Evolutionary conservation across 2,329 filamentous ascomycete genomes (phyloP).

Genomic region (Monascus ruber): DNA sequence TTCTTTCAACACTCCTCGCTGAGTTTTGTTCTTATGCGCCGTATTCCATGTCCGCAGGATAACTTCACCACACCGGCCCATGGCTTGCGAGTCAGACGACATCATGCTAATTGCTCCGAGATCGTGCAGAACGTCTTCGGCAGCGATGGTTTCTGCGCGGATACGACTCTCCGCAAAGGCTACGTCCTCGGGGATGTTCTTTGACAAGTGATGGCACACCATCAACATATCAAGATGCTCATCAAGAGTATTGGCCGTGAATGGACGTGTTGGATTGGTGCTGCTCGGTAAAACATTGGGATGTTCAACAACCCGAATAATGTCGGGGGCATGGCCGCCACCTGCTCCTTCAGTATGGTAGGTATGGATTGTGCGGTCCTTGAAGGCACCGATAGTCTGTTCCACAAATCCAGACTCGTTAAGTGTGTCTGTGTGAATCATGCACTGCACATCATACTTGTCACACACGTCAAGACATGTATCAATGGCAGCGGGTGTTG

Average conservation of each 20-base stretch:
- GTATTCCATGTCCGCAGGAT: conserved; percentile 92
- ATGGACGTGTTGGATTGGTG: conserved; percentile 87
- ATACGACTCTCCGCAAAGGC: conserved; percentile 92
- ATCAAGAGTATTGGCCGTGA: conserved; percentile 82
- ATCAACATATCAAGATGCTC: conserved; percentile 98
- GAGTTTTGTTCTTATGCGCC: conserved; percentile 88
- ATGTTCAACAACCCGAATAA: conserved; percentile 86
- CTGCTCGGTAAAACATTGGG: conserved; percentile 78
- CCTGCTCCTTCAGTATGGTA: conserved; percentile 96
- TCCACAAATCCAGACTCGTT: conserved; percentile 98
- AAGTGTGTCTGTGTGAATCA: conserved; percentile 91
- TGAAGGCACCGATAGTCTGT: conserved; percentile 75
- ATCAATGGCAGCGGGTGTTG: conserved; percentile 83
- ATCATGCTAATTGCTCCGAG: conserved; percentile 96
- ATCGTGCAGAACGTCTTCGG: conserved; percentile 91
- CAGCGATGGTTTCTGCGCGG: conserved; percentile 88
- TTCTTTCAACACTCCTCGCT: conserved; percentile 64
- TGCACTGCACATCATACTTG: conserved; percentile 79
- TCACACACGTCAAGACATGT: conserved; percentile 77
- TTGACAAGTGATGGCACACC: conserved; percentile 90
- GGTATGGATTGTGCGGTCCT: conserved; percentile 79
- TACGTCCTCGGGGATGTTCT: conserved; percentile 89
- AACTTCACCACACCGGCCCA: conserved; percentile 93
- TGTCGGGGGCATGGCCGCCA: conserved; percentile 89
- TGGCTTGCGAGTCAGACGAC: conserved; percentile 88